Conservation (phyloP, 768 basidiomycete species). For the Russula dissimulans region DNA sequence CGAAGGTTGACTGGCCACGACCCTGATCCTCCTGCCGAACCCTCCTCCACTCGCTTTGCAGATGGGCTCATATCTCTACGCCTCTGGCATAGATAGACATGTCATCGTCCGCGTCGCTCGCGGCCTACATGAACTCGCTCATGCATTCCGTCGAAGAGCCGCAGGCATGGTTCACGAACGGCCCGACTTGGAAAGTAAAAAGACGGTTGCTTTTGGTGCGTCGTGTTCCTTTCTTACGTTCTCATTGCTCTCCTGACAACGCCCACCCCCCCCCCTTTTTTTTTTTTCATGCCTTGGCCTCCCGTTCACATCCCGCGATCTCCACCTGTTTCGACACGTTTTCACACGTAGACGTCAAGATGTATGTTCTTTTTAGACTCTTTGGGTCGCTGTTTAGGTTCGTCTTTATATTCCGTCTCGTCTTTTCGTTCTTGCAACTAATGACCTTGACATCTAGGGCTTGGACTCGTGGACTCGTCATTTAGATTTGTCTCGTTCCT, state of each 20-base stretch:
- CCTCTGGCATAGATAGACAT: conserved; percentile 99
- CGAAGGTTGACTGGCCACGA: not conserved
- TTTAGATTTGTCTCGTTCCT: not conserved
- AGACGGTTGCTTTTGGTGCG: conserved; percentile 90
- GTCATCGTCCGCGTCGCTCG: conserved; percentile 93
- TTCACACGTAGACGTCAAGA: conserved; percentile 94
- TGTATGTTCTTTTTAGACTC: too few relatives aligned
- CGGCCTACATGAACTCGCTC: conserved; percentile 98
- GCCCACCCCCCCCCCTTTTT: too few relatives aligned
- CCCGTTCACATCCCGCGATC: too few relatives aligned
- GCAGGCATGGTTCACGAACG: conserved; percentile 89
- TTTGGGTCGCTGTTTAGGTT: too few relatives aligned
- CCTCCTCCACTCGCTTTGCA: conserved; percentile 27
- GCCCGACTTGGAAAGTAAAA: conserved; percentile 79
- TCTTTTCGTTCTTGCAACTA: too few relatives aligned
- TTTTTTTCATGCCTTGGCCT: too few relatives aligned
- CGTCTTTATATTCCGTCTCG: too few relatives aligned
- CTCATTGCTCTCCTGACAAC: not conserved
- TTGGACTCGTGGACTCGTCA: not conserved
- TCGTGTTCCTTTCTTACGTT: not conserved
- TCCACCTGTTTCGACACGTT: conserved; percentile 96
- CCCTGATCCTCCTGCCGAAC: too few relatives aligned
- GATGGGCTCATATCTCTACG: conserved; percentile 94
- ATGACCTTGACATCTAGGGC: not conserved
- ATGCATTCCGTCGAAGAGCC: conserved; percentile 90